phyloP scores from a whole-genome alignment of 495 filamentous ascomycete species.

The Podospora tetraspora region DNA sequence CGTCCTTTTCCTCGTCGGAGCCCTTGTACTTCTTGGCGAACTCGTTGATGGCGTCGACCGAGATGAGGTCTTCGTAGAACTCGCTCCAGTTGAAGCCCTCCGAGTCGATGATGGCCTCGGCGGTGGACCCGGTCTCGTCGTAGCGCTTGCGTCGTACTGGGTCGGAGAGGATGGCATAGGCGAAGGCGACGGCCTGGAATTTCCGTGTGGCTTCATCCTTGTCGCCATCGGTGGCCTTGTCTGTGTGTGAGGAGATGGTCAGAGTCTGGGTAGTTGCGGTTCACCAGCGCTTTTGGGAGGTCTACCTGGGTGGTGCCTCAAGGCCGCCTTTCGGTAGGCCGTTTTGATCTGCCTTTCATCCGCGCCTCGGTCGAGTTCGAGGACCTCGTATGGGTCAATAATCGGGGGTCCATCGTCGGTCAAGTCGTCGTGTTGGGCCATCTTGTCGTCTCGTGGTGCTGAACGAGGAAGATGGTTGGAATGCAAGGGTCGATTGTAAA shows the following conservation, averaged over 20 bases:
- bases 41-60: conserved; percentile 59
- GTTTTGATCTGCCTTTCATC: conserved; percentile 70
- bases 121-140: conserved; percentile 81
- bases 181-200: conserved; percentile 89
- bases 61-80: conserved; percentile 75
- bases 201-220: conserved; percentile 64
- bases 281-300: not conserved
- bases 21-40: conserved; percentile 74
- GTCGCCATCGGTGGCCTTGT: conserved; percentile 63
- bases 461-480: not conserved
- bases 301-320: conserved; percentile 89
- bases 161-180: conserved; percentile 88
- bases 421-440: conserved; percentile 38
- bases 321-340: conserved; percentile 80
- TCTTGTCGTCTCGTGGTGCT: conserved; percentile 14
- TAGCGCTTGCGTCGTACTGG: conserved; percentile 70
- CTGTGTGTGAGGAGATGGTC: conserved; percentile 33
- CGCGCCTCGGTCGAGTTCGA: conserved; percentile 60
- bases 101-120: conserved; percentile 62
- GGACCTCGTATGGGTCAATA: conserved; percentile 81
- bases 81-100: conserved; percentile 84
- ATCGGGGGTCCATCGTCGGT: conserved; percentile 36
- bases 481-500: not conserved
- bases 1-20: conserved; percentile 75
- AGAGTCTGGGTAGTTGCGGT: not conserved